phyloP scores from a whole-genome alignment of 1,284 basidiomycete species.

The Limonomyces culmigenus region DNA sequence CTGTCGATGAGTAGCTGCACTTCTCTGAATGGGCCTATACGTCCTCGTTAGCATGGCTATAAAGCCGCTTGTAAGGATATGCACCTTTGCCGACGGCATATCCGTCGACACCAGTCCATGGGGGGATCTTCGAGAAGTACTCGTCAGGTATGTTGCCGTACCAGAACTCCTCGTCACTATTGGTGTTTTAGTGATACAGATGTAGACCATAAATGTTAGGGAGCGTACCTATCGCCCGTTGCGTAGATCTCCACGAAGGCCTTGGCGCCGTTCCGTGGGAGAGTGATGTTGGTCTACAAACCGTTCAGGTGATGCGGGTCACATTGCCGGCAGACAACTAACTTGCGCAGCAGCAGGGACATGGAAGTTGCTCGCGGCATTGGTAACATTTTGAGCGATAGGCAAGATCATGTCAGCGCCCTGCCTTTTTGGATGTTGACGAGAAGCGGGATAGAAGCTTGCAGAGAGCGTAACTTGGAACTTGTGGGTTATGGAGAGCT shows the following conservation, averaged over 20 bases:
- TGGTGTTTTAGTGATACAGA: too few relatives aligned
- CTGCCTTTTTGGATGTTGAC: conserved; percentile 8
- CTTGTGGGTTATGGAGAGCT: not conserved
- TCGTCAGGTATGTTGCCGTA: conserved; percentile 25
- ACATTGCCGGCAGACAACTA: not conserved
- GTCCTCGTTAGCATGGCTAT: conserved; percentile 15
- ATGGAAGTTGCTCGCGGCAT: not conserved
- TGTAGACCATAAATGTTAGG: too few relatives aligned
- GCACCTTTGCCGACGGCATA: not conserved
- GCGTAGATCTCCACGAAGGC: conserved; percentile 23
- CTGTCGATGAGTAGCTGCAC: conserved; percentile 29
- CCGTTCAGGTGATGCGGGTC: not conserved
- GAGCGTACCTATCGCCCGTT: too few relatives aligned
- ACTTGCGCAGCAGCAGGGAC: not conserved
- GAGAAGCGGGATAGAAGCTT: not conserved
- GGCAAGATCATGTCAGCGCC: not conserved
- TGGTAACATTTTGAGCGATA: not conserved
- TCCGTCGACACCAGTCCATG: not conserved
- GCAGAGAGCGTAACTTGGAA: not conserved
- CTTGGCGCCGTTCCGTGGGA: conserved; percentile 11
- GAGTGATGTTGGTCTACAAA: not conserved
- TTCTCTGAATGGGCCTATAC: conserved; percentile 28
- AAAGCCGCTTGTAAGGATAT: not conserved
- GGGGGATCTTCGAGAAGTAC: conserved; percentile 19
- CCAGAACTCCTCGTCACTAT: conserved; percentile 27